A percentile compares a stretch with the other conserved stretches of the same genome.
Evolutionary conservation across 2,329 filamentous ascomycete genomes (phyloP).

Genomic region (Drechslera avenae): DNA sequence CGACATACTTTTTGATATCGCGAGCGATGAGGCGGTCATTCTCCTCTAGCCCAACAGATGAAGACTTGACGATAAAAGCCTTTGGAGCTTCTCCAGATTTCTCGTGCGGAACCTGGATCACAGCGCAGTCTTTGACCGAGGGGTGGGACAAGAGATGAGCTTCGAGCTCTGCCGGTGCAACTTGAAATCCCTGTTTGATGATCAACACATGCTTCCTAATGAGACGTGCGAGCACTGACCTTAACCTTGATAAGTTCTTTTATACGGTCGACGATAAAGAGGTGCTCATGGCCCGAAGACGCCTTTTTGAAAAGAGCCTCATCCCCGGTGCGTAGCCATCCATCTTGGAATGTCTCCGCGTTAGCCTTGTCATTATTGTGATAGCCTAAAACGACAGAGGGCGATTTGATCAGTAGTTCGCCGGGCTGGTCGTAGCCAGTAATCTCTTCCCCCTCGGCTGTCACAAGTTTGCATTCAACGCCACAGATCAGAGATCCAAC

Average conservation of each 20-base stretch:
- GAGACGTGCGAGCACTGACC: conserved; percentile 50
- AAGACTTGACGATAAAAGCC: conserved; percentile 66
- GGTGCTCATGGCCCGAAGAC: conserved; percentile 71
- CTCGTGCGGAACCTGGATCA: conserved; percentile 73
- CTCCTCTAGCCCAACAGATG: conserved; percentile 58
- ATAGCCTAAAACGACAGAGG: conserved; percentile 72
- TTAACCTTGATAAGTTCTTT: conserved; percentile 82
- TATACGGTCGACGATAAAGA: conserved; percentile 83
- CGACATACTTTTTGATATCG: conserved; percentile 63
- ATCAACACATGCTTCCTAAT: neutral
- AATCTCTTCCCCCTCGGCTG: conserved; percentile 71
- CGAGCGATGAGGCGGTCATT: conserved; percentile 55
- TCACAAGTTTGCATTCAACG: conserved; percentile 68
- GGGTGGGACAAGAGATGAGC: conserved; percentile 77
- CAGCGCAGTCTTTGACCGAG: conserved; percentile 76
- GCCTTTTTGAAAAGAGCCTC: conserved; percentile 66
- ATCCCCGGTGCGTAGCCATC: conserved; percentile 84
- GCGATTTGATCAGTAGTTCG: conserved; percentile 79
- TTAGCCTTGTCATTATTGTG: conserved; percentile 85
- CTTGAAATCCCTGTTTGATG: conserved; percentile 70
- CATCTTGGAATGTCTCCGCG: conserved; percentile 76
- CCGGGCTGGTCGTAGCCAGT: conserved; percentile 65
- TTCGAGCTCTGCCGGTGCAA: conserved; percentile 82
- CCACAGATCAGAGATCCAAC: conserved; percentile 73
- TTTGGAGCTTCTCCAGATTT: conserved; percentile 67